These are phyloP conservation scores for Centella asiatica DNA, from an alignment of 129 eudicot genomes.

Conservation along the genomic window DNA sequence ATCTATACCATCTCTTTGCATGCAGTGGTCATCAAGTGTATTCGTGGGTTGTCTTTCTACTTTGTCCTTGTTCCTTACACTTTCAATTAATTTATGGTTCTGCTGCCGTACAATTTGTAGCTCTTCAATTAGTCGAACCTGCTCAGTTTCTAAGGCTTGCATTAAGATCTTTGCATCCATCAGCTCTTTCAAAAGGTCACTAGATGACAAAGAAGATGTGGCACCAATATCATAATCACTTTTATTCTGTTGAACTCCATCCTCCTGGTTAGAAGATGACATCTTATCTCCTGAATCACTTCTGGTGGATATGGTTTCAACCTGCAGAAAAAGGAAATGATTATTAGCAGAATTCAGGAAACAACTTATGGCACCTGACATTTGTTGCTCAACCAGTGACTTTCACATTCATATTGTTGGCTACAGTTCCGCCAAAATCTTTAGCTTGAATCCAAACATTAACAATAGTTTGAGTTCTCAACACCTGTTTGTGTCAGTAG, in stretches of 20 bases:
- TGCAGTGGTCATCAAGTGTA: slow-evolving; percentile 17
- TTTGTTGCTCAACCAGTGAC: neutral
- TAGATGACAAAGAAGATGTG: slow-evolving; percentile 12
- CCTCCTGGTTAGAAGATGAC: slow-evolving; percentile 21
- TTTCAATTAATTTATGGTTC: slow-evolving; percentile 37
- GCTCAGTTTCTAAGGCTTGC: slow-evolving; percentile 54
- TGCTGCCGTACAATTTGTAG: slow-evolving; percentile 39
- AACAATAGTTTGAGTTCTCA: neutral
- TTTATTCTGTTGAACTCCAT: slow-evolving; percentile 19
- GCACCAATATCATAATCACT: slow-evolving; percentile 19
- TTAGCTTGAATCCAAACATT: neutral
- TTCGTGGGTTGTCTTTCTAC: slow-evolving; percentile 17
- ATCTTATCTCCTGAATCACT: slow-evolving; percentile 27
- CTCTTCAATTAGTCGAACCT: slow-evolving; percentile 42
- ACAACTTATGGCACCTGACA: neutral
- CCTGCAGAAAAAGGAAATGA: slow-evolving; percentile 30
- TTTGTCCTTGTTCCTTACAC: slow-evolving; percentile 26
- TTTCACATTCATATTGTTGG: neutral
- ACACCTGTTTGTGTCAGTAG: neutral
- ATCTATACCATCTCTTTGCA: slow-evolving; percentile 11
- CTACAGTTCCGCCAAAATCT: slow-evolving; percentile 1
- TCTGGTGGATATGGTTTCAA: slow-evolving; percentile 16
- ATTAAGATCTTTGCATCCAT: slow-evolving; percentile 36
- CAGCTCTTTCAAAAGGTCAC: slow-evolving; percentile 33
- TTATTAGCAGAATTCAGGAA: neutral